Conservation (phyloP, 305 asterid species). For the Coffea humblotiana region DNA sequence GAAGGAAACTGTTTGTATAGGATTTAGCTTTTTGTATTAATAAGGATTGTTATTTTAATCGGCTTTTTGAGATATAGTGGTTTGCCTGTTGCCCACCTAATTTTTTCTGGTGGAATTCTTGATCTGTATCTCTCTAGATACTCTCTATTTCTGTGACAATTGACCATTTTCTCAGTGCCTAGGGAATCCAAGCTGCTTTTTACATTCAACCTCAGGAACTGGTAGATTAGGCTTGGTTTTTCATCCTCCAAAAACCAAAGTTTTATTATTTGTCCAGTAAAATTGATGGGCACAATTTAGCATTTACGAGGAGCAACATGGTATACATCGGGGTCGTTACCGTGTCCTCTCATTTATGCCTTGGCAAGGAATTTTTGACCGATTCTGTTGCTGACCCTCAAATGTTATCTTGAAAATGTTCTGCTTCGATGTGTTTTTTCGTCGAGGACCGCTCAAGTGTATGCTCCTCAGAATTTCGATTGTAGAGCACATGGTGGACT, state of each 20-base stretch:
- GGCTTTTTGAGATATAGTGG: conserved; percentile 40
- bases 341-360: neutral
- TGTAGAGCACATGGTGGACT: neutral
- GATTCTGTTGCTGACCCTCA: neutral
- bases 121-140: conserved; percentile 28
- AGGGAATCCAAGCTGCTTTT: neutral
- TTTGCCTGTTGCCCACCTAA: conserved; percentile 47
- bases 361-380: neutral
- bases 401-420: neutral
- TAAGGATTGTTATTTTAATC: conserved; percentile 45
- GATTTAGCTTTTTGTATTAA: conserved; percentile 36
- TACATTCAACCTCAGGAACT: neutral
- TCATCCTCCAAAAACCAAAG: no score
- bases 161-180: conserved; percentile 16
- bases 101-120: conserved; percentile 55
- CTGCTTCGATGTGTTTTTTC: neutral
- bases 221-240: neutral
- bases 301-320: neutral
- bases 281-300: neutral
- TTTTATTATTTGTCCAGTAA: neutral
- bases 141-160: conserved; percentile 11
- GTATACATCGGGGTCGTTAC: neutral
- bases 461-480: neutral
- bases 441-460: neutral
- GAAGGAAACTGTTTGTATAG: conserved; percentile 58